A percentile compares a stretch with the other conserved stretches of the same genome.
Conservation (phyloP, 2,329 filamentous ascomycete genomes). For the Calonectria multiphialidica region DNA sequence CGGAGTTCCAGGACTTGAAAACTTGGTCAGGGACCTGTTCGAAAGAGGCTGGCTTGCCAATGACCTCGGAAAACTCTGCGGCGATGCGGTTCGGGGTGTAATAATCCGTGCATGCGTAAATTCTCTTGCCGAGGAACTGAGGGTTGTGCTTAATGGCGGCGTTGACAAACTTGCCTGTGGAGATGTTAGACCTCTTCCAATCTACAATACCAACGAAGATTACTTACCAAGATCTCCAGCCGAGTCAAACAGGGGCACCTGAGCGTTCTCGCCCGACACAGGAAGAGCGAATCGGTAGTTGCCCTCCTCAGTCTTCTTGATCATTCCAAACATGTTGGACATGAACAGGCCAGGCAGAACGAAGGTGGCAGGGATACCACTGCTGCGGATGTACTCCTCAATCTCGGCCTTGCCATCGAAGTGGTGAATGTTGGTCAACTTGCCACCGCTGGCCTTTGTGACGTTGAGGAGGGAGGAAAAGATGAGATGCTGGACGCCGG, state of each 20-base stretch:
- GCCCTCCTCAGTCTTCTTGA: slow-evolving; percentile 46
- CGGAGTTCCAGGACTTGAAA: slow-evolving; percentile 51
- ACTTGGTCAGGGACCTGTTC: slow-evolving; percentile 47
- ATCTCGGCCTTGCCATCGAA: slow-evolving; percentile 70
- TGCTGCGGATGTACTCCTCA: slow-evolving; percentile 66
- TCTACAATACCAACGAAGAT: not conserved
- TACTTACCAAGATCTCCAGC: slow-evolving; percentile 55
- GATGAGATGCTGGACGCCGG: slow-evolving; percentile 59
- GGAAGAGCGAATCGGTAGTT: slow-evolving; percentile 46
- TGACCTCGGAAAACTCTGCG: slow-evolving; percentile 49
- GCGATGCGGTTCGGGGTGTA: slow-evolving; percentile 48
- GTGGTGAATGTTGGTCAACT: slow-evolving; percentile 54
- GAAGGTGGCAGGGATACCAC: slow-evolving; percentile 64
- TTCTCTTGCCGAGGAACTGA: slow-evolving; percentile 44
- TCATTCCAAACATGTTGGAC: slow-evolving; percentile 56
- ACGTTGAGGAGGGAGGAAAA: slow-evolving; percentile 59
- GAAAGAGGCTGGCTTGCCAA: slow-evolving; percentile 48
- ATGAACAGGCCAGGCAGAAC: slow-evolving; percentile 67
- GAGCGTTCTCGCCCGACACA: slow-evolving; percentile 44
- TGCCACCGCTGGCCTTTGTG: slow-evolving; percentile 52
- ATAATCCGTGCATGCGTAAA: slow-evolving; percentile 53
- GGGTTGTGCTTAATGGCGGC: slow-evolving; percentile 48
- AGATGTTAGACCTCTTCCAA: not conserved
- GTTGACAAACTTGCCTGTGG: slow-evolving; percentile 49
- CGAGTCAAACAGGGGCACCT: slow-evolving; percentile 53